Base-by-base conservation (phyloP, 768 basidiomycete genomes). In the Hericium alpestre region DNA sequence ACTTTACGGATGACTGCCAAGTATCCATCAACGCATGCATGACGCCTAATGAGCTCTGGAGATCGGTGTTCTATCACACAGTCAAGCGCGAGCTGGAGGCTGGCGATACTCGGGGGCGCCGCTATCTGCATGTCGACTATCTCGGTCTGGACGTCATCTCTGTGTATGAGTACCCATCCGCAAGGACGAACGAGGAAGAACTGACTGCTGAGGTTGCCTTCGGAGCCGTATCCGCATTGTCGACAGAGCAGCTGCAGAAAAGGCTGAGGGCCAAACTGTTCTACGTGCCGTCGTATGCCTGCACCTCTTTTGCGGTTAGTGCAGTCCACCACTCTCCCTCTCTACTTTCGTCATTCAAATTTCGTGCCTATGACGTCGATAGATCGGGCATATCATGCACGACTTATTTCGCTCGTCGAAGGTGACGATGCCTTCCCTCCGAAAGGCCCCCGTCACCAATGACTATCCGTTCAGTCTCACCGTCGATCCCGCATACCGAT, bases 291-390 rank as follows among this genome's bases (percentile, higher is more conserved):
- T 38, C 56, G 38, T 57, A 57, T 51, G 50, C 56, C 38, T 57
- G 56, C 51, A 51, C 56, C 10, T 57, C 56, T 38, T 57, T 57
- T 23, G 56, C 48, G 11, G 56, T 57, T 38, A 57, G 56, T 57
- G 38, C 7, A 27, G 20, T 2, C 38, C 7, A 23, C 23, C 3
- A 15, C n/a, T 2, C 6, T n/a, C 15, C 15, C 27, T 15, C 39
- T 51, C n/a, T 18, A 11, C 56, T 0, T 27, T 37, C 16, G 2
- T 5, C 12, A 15, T 51, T n/a, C 11, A 3, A 32, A 3, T 18
- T 46, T 3, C 3, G n/a, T 46, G 20, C 43, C 20, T 11, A 46
- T 46, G 43, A 9, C 20, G 2, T 18, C 43, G 16, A 46, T 18
- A 57, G 56, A 46, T 51, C 16, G 56, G 56, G 7, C 50, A 57